Percentiles rank a stretch among this genome's conserved stretches.
These are phyloP conservation scores for Xylariaceae sp. DNA, from an alignment of 2,329 filamentous ascomycete genomes.

Conservation along the genomic window DNA sequence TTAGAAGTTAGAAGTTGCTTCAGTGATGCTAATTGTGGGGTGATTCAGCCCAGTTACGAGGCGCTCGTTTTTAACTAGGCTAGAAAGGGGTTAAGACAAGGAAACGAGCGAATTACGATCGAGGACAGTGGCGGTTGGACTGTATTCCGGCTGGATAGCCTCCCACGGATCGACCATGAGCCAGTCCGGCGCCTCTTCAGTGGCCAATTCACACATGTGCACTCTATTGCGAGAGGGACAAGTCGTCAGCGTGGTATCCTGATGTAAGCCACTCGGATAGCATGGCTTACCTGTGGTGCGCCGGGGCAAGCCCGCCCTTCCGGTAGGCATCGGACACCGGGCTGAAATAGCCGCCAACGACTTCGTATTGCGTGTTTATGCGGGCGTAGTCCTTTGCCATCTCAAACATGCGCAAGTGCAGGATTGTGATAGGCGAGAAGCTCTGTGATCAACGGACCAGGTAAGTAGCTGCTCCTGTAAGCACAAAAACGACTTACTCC, in stretches of 20 bases:
- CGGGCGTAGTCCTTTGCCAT: constrained; percentile 81
- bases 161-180: constrained; percentile 90
- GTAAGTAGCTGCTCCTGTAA: not conserved
- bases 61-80: not conserved
- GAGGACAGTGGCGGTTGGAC: constrained; percentile 84
- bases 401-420: constrained; percentile 85
- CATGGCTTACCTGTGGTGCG: constrained; percentile 61
- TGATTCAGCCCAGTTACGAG: not conserved
- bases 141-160: constrained; percentile 80
- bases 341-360: constrained; percentile 82
- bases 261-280: not conserved
- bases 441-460: constrained; percentile 34
- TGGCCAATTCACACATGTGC: constrained; percentile 84
- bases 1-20: not conserved
- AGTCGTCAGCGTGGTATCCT: constrained; percentile 18
- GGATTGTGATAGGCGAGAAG: constrained; percentile 75
- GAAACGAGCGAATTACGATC: constrained; percentile 52
- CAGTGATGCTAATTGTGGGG: not conserved
- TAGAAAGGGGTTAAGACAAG: not conserved
- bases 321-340: constrained; percentile 72
- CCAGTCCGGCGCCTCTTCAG: constrained; percentile 74
- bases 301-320: constrained; percentile 76
- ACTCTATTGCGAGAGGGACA: constrained; percentile 48
- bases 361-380: constrained; percentile 76
- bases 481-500: constrained; percentile 38